Percentiles rank a stretch among this genome's conserved stretches.
phyloP scores from a whole-genome alignment of 1,139 yeast genomes.

The Blastobotrys capitulatus region DNA sequence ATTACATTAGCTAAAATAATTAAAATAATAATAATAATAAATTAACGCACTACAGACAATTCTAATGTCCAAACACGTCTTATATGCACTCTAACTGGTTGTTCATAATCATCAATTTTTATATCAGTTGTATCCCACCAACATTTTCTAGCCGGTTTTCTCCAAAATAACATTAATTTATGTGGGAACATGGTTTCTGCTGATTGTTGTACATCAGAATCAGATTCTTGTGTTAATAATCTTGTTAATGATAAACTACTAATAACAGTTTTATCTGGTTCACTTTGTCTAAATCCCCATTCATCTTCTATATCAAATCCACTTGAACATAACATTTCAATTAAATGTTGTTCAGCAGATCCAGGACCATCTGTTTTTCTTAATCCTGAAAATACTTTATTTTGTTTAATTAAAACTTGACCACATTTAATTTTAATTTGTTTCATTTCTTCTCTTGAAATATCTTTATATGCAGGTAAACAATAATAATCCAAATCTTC shows the following conservation, averaged over 20 bases:
- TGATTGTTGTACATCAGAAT: constrained; percentile 12
- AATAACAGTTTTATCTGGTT: constrained; percentile 80
- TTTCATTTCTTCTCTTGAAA: constrained; percentile 40
- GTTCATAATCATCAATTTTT: constrained; percentile 43
- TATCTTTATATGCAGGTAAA: constrained; percentile 51
- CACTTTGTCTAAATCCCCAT: constrained; percentile 88
- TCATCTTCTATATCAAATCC: constrained; percentile 65
- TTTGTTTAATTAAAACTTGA: constrained; percentile 49
- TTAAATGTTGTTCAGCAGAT: constrained; percentile 90
- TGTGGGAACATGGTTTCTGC: constrained; percentile 48
- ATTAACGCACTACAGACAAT: constrained; percentile 28
- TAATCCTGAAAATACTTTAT: constrained; percentile 67
- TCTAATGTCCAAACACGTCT: constrained; percentile 86
- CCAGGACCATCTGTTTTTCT: constrained; percentile 52
- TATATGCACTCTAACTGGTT: constrained; percentile 54
- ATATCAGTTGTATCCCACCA: constrained; percentile 83
- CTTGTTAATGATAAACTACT: constrained; percentile 81
- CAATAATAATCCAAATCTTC: constrained; percentile 95
- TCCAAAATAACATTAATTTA: constrained; percentile 86
- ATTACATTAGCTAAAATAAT: neutral
- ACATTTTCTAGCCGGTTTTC: constrained; percentile 97
- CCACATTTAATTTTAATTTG: constrained; percentile 69
- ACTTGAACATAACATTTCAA: constrained; percentile 90
- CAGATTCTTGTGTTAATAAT: constrained; percentile 31
- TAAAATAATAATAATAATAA: neutral